phyloP scores from a whole-genome alignment of 2,329 filamentous ascomycete species.

The Claviceps digitariae region DNA sequence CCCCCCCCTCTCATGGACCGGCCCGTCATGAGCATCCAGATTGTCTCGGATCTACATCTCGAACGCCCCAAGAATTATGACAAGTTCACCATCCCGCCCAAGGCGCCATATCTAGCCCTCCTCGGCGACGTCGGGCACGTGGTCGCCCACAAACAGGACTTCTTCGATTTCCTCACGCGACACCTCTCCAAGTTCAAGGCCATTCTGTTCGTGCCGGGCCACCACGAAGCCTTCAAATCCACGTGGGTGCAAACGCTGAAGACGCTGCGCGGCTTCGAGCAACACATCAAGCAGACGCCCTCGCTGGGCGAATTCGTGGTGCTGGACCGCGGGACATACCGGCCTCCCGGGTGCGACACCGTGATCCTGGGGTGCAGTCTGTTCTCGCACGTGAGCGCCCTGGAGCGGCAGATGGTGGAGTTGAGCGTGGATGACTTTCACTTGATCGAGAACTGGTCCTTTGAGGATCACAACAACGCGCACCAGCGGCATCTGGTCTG shows the following conservation, averaged over 20 bases:
- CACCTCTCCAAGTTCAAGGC: constrained; percentile 34
- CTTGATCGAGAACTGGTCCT: too few species aligned
- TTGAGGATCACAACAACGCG: too few species aligned
- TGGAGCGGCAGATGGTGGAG: too few species aligned
- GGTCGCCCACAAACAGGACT: constrained; percentile 24
- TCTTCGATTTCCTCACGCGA: constrained; percentile 27
- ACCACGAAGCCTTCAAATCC: constrained; percentile 46
- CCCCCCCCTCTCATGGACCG: too few species aligned
- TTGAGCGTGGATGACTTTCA: too few species aligned
- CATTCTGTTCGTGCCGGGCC: constrained; percentile 40
- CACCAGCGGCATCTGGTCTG: constrained; percentile 29
- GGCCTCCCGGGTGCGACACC: constrained; percentile 12
- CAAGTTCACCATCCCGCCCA: constrained; percentile 30
- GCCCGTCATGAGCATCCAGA: constrained; percentile 2
- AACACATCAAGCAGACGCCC: too few species aligned
- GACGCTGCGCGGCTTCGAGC: constrained; percentile 20
- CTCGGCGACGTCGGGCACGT: constrained; percentile 42
- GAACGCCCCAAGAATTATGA: constrained; percentile 36
- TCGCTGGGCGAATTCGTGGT: constrained; percentile 25
- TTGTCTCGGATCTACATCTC: constrained; percentile 46
- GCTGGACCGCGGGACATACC: constrained; percentile 19
- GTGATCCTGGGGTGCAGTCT: constrained; percentile 27
- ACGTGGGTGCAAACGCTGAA: constrained; percentile 26
- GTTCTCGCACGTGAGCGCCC: constrained; percentile 37
- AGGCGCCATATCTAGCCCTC: constrained; percentile 37